phyloP scores from a whole-genome alignment of 108 stramenopile species.

The Skeletonema marinoi region DNA sequence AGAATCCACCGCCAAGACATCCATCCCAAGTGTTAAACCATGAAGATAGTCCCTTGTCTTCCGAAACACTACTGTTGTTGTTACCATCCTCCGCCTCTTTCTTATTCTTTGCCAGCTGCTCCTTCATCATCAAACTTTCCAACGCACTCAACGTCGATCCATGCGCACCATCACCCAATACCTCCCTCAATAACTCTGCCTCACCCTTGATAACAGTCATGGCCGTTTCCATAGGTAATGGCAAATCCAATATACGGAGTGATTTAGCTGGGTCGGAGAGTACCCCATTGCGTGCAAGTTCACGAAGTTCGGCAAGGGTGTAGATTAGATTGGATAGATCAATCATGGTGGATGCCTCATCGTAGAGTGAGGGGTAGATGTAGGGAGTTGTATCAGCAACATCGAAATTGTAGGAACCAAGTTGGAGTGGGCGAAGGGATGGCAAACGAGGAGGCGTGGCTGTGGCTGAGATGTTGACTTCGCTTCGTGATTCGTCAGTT shows the following conservation, averaged over 20 bases:
- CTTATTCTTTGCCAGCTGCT: background rate
- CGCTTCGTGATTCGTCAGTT: background rate
- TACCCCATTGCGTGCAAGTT: constrained; percentile 48
- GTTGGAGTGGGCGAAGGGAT: constrained; percentile 21
- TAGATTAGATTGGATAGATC: constrained; percentile 53
- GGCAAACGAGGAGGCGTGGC: background rate
- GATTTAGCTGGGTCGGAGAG: constrained; percentile 28
- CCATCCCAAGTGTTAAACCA: constrained; percentile 40
- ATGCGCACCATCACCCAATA: constrained; percentile 51
- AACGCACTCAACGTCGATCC: constrained; percentile 41
- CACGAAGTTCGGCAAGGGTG: constrained; percentile 57
- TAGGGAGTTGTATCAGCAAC: constrained; percentile 2
- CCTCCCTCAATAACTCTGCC: constrained; percentile 37
- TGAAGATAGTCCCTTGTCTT: constrained; percentile 3
- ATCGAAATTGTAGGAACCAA: constrained; percentile 37
- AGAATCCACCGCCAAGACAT: constrained; percentile 36
- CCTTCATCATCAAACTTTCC: constrained; percentile 15
- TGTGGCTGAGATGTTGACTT: background rate
- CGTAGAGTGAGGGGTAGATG: constrained; percentile 37
- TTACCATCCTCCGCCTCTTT: background rate
- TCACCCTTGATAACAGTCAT: constrained; percentile 36
- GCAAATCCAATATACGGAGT: constrained; percentile 35
- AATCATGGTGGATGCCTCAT: constrained; percentile 57
- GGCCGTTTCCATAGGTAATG: constrained; percentile 43
- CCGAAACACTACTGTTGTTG: background rate